Conservation (phyloP, 768 basidiomycete species). For the Suillus sp. region DNA sequence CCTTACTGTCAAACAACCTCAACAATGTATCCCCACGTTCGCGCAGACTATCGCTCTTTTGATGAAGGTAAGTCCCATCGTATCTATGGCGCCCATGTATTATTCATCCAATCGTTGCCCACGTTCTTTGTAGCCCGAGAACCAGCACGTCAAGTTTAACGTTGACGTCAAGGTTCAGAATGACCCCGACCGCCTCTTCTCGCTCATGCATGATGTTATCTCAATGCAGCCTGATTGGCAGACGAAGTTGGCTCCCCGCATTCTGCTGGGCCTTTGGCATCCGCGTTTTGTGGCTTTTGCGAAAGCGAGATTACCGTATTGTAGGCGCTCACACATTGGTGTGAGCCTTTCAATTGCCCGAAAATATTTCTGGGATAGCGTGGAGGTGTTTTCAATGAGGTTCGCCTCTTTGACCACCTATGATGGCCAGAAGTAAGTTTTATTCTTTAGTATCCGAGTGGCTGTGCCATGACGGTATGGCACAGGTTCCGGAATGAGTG, state of each 20-base stretch:
- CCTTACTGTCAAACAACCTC: conserved; percentile 76
- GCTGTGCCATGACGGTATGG: conserved; percentile 12
- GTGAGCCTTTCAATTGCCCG: conserved; percentile 68
- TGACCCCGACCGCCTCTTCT: conserved; percentile 83
- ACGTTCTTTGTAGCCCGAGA: conserved; percentile 56
- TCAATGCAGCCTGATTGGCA: conserved; percentile 70
- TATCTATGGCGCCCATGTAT: conserved; percentile 15
- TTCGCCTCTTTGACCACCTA: conserved; percentile 70
- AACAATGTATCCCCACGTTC: conserved; percentile 90
- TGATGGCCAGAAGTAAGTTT: conserved; percentile 68
- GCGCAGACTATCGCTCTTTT: conserved; percentile 77
- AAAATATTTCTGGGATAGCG: conserved; percentile 87
- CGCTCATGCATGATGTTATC: conserved; percentile 72
- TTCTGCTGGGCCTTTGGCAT: conserved; percentile 87
- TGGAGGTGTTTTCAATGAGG: conserved; percentile 83
- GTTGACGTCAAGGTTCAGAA: conserved; percentile 96
- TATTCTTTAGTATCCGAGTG: conserved; percentile 1
- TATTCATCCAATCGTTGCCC: conserved; percentile 12
- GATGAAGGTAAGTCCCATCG: conserved; percentile 59
- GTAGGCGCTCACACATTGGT: conserved; percentile 85
- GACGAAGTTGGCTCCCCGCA: conserved; percentile 73
- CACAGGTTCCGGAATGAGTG: conserved; percentile 80
- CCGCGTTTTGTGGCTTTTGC: conserved; percentile 85
- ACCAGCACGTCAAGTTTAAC: conserved; percentile 76
- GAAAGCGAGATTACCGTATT: conserved; percentile 74